phyloP scores from a whole-genome alignment of 495 filamentous ascomycete genomes.

The Neurospora sublineolata region DNA sequence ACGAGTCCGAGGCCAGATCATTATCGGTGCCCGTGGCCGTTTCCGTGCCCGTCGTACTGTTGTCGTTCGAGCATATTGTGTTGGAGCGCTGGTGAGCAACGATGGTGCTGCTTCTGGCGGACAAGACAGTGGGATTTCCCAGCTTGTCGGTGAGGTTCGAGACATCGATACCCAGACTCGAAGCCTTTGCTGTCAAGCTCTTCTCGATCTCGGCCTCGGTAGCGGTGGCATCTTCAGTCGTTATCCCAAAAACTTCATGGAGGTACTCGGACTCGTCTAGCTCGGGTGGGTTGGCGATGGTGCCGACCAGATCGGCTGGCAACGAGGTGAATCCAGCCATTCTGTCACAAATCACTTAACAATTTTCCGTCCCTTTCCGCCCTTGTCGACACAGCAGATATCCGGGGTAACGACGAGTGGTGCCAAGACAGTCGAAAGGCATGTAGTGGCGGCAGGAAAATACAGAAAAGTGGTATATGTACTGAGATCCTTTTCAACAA shows the following conservation, averaged over 20 bases:
- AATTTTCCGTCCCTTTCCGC: neutral
- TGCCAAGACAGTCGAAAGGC: neutral
- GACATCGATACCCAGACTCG: conserved; percentile 30
- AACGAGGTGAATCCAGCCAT: neutral
- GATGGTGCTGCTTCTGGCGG: neutral
- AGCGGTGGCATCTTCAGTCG: conserved; percentile 12
- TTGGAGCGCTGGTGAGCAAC: neutral
- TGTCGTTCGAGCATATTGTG: neutral
- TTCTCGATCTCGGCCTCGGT: conserved; percentile 31
- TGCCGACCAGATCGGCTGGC: conserved; percentile 2
- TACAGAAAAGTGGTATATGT: neutral
- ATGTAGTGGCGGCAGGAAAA: neutral
- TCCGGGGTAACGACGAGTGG: neutral
- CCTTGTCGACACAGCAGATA: neutral
- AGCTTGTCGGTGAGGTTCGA: neutral
- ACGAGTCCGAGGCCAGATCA: conserved; percentile 2
- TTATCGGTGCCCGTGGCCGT: neutral
- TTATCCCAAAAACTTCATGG: conserved; percentile 29
- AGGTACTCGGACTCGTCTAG: conserved; percentile 31
- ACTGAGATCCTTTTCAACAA: neutral
- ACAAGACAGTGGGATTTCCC: neutral
- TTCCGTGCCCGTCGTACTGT: neutral
- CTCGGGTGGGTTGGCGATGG: conserved; percentile 18
- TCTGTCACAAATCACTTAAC: neutral
- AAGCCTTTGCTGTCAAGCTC: conserved; percentile 27